A percentile compares a stretch with the other conserved stretches of the same genome.
Evolutionary conservation across 108 stramenopile genomes (phyloP).

Genomic region (Nitzschia sp.): DNA sequence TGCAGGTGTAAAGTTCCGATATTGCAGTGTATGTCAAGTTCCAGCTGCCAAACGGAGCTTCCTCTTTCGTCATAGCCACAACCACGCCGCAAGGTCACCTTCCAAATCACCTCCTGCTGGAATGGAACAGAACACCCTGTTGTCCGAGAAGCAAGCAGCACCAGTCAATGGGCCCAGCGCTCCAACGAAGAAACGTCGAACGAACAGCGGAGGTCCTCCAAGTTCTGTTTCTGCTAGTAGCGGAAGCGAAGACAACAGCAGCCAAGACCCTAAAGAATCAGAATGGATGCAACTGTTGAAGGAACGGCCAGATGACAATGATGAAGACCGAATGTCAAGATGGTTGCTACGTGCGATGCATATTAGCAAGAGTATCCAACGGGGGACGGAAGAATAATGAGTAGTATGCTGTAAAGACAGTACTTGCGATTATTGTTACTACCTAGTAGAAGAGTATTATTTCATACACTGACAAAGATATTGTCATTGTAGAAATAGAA

Average conservation of each 20-base stretch:
- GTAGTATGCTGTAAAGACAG: too few species aligned
- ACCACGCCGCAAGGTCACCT: not conserved
- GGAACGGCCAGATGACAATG: not conserved
- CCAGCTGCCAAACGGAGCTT: slow-evolving; percentile 13
- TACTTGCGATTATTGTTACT: too few species aligned
- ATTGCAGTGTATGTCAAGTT: slow-evolving; percentile 2
- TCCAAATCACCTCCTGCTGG: not conserved
- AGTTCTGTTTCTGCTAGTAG: not conserved
- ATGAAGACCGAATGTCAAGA: not conserved
- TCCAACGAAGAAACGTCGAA: too few species aligned
- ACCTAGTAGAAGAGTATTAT: too few species aligned
- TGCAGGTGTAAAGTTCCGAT: slow-evolving; percentile 9
- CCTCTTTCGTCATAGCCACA: slow-evolving; percentile 8
- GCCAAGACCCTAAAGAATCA: not conserved
- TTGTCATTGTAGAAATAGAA: too few species aligned
- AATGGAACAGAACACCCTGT: not conserved
- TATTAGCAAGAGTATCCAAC: slow-evolving; percentile 1
- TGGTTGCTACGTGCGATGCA: slow-evolving; percentile 5
- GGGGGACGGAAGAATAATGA: too few species aligned
- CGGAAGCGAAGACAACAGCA: not conserved
- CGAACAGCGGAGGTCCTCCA: too few species aligned
- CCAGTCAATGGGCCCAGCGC: too few species aligned
- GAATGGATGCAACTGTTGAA: not conserved
- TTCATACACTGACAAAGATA: too few species aligned
- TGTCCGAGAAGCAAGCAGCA: not conserved